Evolutionary conservation across 345 rosid genomes (phyloP).

Genomic region (Erucastrum elatum): DNA sequence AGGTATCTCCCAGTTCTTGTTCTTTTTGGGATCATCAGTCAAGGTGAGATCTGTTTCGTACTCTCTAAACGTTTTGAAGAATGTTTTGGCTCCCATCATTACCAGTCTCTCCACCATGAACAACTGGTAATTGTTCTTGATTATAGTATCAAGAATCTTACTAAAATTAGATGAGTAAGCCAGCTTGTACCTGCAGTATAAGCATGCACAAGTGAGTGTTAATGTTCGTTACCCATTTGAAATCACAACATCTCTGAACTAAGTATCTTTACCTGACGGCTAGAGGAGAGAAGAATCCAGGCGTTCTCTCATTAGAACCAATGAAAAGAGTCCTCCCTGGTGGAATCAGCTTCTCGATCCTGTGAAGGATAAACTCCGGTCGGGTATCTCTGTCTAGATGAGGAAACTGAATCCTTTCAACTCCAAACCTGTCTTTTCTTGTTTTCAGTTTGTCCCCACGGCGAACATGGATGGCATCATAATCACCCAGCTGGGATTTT

Average conservation of each 20-base stretch:
- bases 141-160: slow-evolving; percentile 63
- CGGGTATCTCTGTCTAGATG: slow-evolving; percentile 96
- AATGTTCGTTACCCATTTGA: neutral
- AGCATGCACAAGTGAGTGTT: slow-evolving; percentile 1
- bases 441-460: slow-evolving; percentile 91
- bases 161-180: slow-evolving; percentile 88
- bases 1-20: slow-evolving; percentile 88
- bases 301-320: slow-evolving; percentile 91
- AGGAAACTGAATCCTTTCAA: slow-evolving; percentile 80
- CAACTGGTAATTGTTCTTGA: slow-evolving; percentile 83
- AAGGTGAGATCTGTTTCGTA: slow-evolving; percentile 71
- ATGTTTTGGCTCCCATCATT: slow-evolving; percentile 85
- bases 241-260: no score
- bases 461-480: slow-evolving; percentile 95
- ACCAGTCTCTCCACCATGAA: slow-evolving; percentile 94
- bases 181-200: slow-evolving; percentile 68
- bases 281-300: slow-evolving; percentile 82
- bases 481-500: slow-evolving; percentile 71
- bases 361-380: slow-evolving; percentile 72
- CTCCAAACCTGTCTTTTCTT: slow-evolving; percentile 84
- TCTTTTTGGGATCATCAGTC: slow-evolving; percentile 90
- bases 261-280: slow-evolving; percentile 54
- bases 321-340: slow-evolving; percentile 79
- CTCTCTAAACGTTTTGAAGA: slow-evolving; percentile 77
- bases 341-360: slow-evolving; percentile 77